Percentiles rank a stretch among this genome's conserved stretches.
These are phyloP conservation scores for Chrysosporium queenslandicum DNA, from an alignment of 2,329 filamentous ascomycete species.

Conservation along the genomic window DNA sequence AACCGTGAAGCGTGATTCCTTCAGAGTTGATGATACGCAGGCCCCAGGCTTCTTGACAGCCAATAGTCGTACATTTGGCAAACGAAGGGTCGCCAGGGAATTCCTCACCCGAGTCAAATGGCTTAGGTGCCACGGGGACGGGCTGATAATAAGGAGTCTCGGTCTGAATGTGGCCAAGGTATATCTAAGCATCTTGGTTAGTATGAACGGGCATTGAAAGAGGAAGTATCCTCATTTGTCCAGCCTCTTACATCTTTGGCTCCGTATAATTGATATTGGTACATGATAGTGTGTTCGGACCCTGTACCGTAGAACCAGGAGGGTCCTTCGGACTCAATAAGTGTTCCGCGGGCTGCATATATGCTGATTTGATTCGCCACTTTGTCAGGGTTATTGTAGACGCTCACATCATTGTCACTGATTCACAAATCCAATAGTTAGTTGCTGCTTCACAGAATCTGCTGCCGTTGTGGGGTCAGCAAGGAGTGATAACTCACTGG, in stretches of 20 bases:
- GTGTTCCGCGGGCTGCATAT: slow-evolving; percentile 11
- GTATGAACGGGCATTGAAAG: too few species aligned
- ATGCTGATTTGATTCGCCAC: slow-evolving; percentile 10
- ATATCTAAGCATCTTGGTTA: too few species aligned
- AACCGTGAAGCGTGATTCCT: neutral
- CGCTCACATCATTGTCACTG: too few species aligned
- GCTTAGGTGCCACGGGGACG: slow-evolving; percentile 49
- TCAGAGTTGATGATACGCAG: neutral
- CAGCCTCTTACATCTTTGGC: slow-evolving; percentile 53
- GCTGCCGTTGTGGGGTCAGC: too few species aligned
- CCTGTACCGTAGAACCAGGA: slow-evolving; percentile 56
- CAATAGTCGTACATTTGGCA: neutral
- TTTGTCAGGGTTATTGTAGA: slow-evolving; percentile 10
- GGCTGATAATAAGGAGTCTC: slow-evolving; percentile 65
- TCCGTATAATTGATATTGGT: slow-evolving; percentile 57
- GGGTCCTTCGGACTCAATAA: slow-evolving; percentile 22
- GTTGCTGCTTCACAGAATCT: too few species aligned
- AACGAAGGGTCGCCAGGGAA: slow-evolving; percentile 10
- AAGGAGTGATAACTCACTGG: too few species aligned
- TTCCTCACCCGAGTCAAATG: slow-evolving; percentile 39
- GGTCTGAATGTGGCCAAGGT: slow-evolving; percentile 56
- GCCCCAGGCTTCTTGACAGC: neutral
- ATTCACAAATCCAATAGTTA: too few species aligned
- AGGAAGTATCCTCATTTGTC: too few species aligned
- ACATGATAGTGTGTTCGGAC: slow-evolving; percentile 57